Conservation (phyloP, 768 basidiomycete genomes). For the Tulasnella sp. region DNA sequence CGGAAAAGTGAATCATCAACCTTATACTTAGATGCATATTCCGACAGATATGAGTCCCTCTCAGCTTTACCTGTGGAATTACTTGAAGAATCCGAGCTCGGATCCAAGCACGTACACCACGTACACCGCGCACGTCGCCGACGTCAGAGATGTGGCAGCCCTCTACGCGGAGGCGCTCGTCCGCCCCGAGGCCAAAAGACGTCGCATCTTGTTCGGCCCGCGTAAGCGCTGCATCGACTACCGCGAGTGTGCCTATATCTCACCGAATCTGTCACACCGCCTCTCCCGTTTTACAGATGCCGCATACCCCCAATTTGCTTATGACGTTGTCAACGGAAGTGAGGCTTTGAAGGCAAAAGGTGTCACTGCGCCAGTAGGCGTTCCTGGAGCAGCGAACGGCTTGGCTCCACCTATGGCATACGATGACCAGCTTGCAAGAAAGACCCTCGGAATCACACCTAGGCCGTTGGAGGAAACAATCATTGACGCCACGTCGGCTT, state of each 20-base stretch:
- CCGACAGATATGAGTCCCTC: not conserved
- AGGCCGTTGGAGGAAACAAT: not conserved
- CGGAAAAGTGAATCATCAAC: no score
- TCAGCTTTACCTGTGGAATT: not conserved
- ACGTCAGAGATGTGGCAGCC: not conserved
- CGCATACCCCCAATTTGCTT: not conserved
- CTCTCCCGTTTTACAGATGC: not conserved
- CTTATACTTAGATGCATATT: not conserved
- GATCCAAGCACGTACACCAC: not conserved
- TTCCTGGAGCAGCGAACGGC: not conserved
- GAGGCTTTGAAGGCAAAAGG: not conserved
- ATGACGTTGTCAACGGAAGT: not conserved
- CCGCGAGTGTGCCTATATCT: not conserved
- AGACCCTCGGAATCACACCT: not conserved
- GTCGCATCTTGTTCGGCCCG: not conserved
- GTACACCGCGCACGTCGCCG: not conserved
- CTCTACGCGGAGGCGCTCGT: not conserved
- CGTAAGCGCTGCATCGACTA: not conserved
- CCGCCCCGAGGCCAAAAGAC: not conserved
- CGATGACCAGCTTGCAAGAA: not conserved
- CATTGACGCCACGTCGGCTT: not conserved
- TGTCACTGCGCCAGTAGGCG: not conserved
- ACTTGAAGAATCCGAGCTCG: not conserved
- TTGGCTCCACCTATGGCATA: not conserved
- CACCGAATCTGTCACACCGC: not conserved